phyloP scores from a whole-genome alignment of 371 early-diverging fungal genomes.

The Cokeromyces recurvatus region DNA sequence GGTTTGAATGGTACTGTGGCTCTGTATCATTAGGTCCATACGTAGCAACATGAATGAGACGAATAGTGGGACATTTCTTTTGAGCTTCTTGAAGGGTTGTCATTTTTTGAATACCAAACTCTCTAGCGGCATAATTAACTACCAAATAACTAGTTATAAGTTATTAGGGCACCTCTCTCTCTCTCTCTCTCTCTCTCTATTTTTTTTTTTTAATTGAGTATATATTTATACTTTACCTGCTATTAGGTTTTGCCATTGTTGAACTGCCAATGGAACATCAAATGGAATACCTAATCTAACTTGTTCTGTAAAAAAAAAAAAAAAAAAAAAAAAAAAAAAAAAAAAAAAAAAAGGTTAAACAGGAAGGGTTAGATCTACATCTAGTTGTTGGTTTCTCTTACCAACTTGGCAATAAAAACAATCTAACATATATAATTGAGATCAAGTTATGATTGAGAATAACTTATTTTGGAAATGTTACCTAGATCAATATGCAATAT shows the following conservation, averaged over 20 bases:
- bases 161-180: too few relatives aligned
- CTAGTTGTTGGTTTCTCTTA: slow-evolving; percentile 1
- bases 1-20: slow-evolving; percentile 66
- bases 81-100: slow-evolving; percentile 54
- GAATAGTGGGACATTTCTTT: slow-evolving; percentile 65
- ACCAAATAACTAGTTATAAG: neutral
- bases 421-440: slow-evolving; percentile 36
- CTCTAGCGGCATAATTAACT: slow-evolving; percentile 61
- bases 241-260: slow-evolving; percentile 88
- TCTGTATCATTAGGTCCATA: slow-evolving; percentile 62
- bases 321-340: neutral
- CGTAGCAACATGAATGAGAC: slow-evolving; percentile 86
- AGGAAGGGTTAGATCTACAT: too few relatives aligned
- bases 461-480: too few relatives aligned
- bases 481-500: slow-evolving; percentile 62
- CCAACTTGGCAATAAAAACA: slow-evolving; percentile 80
- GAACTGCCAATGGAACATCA: slow-evolving; percentile 76
- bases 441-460: too few relatives aligned
- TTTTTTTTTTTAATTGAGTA: neutral
- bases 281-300: slow-evolving; percentile 64
- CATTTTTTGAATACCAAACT: slow-evolving; percentile 43
- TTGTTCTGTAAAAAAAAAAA: slow-evolving; percentile 54
- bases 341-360: too few relatives aligned
- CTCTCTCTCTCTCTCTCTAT: too few relatives aligned
- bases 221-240: slow-evolving; percentile 60